Evolutionary conservation across 2,329 filamentous ascomycete species (phyloP), one percentile per base, ranked within the genome.

Genomic region (Magnaporthiopsis rhizophila): DNA sequence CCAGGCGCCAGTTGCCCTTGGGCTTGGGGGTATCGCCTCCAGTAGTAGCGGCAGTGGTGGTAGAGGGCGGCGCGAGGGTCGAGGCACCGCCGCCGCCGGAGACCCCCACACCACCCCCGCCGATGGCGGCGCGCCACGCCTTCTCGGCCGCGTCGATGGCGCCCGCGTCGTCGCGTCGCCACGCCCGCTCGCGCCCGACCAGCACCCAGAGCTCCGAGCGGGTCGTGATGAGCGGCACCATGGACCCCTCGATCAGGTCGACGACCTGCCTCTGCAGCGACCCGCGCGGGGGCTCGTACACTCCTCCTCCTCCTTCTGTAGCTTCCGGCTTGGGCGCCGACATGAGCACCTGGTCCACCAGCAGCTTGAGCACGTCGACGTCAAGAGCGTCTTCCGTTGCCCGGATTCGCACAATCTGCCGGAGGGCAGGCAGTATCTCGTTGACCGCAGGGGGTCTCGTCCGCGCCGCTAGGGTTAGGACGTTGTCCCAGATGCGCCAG

Each of bases 401-500:
- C 57, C 91, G 87, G 56, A 98, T 85, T 30, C 89, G 86, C 64
- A 97, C 86, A 62, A 98, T 82, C 66, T 89, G 86, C 57, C 83
- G 85, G 65, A 95, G 83, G 0, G 91, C 91, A 5, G 88, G 81
- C 38, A 97, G 79, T 62, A 97, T 85, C 67, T 97, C 92, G 0
- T 80, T 75, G 72, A 92, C 87, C 0, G 89, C 86, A 0, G 91
- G 89, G 0, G 94, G 93, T 0, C 82, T 83, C 34, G 95, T 84
- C 1, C 91, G 90, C 0, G 90, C 86, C 0, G 91, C 89, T 28
- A 98, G 88, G 0, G 92, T 95, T 65, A 99, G 85, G 21, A 98
- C 89, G 71, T 99, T 99, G 73, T 96, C 91, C 94, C 94, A 98
- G 74, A 99, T 97, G 69, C 91, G 88, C 83, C 89, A 91, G 77